Conservation (phyloP, 2,329 filamentous ascomycete genomes). For the Aspergillus melleus region DNA sequence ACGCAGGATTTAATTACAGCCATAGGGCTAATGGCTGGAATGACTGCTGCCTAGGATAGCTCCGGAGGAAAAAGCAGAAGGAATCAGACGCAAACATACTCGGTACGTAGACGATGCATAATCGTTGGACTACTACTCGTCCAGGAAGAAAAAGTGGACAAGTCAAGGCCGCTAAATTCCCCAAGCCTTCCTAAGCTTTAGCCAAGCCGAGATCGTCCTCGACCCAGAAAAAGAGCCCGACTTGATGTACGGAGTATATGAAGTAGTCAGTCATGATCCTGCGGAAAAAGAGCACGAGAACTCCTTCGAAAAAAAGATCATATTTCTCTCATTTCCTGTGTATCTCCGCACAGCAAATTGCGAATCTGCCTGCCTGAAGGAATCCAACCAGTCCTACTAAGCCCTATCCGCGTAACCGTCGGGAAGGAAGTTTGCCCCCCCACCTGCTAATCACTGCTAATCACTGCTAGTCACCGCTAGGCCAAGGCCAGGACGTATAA, state of each 20-base stretch:
- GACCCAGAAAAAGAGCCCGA: not conserved
- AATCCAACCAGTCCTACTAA: not conserved
- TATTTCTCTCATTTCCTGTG: not conserved
- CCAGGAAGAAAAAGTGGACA: too few species aligned
- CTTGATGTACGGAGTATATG: too few species aligned
- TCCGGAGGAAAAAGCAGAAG: too few species aligned
- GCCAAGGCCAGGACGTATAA: not conserved
- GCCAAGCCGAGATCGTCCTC: not conserved
- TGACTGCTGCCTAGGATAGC: not conserved
- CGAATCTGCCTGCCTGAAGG: not conserved
- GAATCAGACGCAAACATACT: too few species aligned
- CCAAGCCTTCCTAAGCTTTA: conserved; percentile 4
- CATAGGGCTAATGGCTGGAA: not conserved
- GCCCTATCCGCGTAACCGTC: not conserved
- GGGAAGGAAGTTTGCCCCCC: not conserved
- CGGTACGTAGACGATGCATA: too few species aligned
- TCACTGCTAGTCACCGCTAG: not conserved
- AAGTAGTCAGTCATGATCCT: not conserved
- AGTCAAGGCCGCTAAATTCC: not conserved
- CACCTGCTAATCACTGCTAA: not conserved
- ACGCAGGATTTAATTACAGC: not conserved
- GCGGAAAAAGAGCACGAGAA: too few species aligned
- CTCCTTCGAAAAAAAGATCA: too few species aligned
- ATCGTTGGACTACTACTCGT: too few species aligned
- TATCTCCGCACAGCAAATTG: not conserved